Conservation (phyloP, 108 stramenopile genomes). For the Discostella pseudostelligera region DNA sequence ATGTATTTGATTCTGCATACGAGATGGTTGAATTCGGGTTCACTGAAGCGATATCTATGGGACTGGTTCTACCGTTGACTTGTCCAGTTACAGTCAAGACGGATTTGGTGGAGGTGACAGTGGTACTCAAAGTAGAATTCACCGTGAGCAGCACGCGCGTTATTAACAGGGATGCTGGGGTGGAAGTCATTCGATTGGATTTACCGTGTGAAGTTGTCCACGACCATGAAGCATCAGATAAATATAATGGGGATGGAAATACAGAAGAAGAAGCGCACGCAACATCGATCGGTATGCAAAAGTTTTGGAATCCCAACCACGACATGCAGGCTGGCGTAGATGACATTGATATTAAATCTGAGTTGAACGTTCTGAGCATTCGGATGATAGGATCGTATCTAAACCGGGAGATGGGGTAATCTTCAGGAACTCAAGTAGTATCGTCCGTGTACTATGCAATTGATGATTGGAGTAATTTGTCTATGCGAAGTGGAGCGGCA, state of each 20-base stretch:
- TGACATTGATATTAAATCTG: conserved; percentile 15
- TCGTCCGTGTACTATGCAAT: too few species aligned
- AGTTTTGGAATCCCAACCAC: background rate
- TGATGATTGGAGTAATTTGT: too few species aligned
- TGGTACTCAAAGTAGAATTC: conserved; percentile 41
- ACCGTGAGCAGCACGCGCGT: conserved; percentile 24
- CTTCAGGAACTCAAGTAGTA: too few species aligned
- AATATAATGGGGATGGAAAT: conserved; percentile 5
- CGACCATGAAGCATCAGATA: conserved; percentile 11
- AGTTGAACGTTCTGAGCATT: conserved; percentile 4
- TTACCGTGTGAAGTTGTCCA: conserved; percentile 44
- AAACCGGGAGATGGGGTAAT: too few species aligned
- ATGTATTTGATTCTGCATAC: conserved; percentile 45
- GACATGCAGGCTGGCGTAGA: conserved; percentile 5
- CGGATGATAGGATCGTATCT: too few species aligned
- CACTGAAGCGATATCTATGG: conserved; percentile 42
- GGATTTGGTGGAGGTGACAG: conserved; percentile 44
- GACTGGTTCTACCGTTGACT: conserved; percentile 44
- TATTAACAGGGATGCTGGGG: background rate
- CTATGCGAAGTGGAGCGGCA: too few species aligned
- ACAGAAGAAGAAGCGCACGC: conserved; percentile 4
- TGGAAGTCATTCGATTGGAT: conserved; percentile 30
- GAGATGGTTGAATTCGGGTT: conserved; percentile 41
- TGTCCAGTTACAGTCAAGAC: conserved; percentile 46
- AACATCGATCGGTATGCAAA: conserved; percentile 2